phyloP scores from a whole-genome alignment of 2,329 filamentous ascomycete genomes.

The Zasmidium cellare region DNA sequence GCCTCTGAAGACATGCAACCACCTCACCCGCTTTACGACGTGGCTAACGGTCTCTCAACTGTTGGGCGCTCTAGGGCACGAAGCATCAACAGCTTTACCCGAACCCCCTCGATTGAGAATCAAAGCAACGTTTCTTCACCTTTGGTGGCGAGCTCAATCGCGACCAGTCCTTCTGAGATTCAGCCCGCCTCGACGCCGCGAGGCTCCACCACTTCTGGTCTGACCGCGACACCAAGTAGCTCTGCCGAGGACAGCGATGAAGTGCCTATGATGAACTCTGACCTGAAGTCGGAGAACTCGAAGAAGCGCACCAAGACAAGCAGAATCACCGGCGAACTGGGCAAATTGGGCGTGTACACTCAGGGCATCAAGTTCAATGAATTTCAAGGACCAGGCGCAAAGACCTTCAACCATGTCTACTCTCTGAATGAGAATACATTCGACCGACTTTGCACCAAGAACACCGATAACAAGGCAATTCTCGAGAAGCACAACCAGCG shows the following conservation, averaged over 20 bases:
- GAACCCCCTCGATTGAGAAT: slow-evolving; percentile 62
- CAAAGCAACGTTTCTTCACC: slow-evolving; percentile 50
- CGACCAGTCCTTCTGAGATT: slow-evolving; percentile 53
- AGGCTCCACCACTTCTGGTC: slow-evolving; percentile 58
- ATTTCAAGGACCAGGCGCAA: slow-evolving; percentile 76
- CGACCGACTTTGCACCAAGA: slow-evolving; percentile 73
- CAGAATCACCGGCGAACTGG: slow-evolving; percentile 82
- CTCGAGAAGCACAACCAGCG: slow-evolving; percentile 89
- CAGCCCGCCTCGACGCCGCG: slow-evolving; percentile 49
- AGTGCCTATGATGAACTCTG: slow-evolving; percentile 55
- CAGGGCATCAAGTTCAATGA: slow-evolving; percentile 77
- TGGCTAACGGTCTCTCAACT: slow-evolving; percentile 31
- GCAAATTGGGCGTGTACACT: slow-evolving; percentile 80
- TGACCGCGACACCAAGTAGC: slow-evolving; percentile 57
- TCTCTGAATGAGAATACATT: slow-evolving; percentile 92
- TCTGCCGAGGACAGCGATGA: slow-evolving; percentile 78
- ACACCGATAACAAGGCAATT: slow-evolving; percentile 71
- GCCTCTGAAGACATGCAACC: slow-evolving; percentile 60
- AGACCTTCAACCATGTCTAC: slow-evolving; percentile 89
- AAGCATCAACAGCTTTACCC: slow-evolving; percentile 74
- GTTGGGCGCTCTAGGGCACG: slow-evolving; percentile 47
- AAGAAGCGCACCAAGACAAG: slow-evolving; percentile 68
- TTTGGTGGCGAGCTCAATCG: slow-evolving; percentile 53
- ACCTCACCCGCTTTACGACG: slow-evolving; percentile 37
- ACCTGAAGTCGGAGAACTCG: slow-evolving; percentile 57